Percentiles rank a stretch among this genome's conserved stretches.
Evolutionary conservation across 2,329 filamentous ascomycete genomes (phyloP).

Genomic region (Amauroascus verrucosus): DNA sequence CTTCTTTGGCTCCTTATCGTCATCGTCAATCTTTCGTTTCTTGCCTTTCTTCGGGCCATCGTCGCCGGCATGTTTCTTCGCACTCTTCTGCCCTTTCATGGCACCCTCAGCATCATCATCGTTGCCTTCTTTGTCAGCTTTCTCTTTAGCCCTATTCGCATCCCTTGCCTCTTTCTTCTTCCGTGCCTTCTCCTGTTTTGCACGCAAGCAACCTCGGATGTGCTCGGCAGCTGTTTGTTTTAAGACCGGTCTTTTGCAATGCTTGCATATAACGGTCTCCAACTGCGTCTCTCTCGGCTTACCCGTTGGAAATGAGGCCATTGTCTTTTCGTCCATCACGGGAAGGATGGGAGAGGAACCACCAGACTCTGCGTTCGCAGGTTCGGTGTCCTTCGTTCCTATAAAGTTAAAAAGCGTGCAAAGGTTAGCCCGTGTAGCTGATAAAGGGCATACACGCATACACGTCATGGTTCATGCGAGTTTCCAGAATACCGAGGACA

Average conservation of each 20-base stretch:
- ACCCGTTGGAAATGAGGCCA: constrained; percentile 70
- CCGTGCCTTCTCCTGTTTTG: constrained; percentile 73
- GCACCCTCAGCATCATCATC: constrained; percentile 37
- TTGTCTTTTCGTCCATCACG: constrained; percentile 61
- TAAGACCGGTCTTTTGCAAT: constrained; percentile 82
- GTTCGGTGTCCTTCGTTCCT: constrained; percentile 20
- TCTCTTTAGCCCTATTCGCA: constrained; percentile 50
- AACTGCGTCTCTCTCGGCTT: constrained; percentile 69
- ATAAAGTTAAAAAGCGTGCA: neutral
- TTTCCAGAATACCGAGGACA: no score
- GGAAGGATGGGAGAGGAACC: constrained; percentile 36
- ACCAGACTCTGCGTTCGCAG: constrained; percentile 25
- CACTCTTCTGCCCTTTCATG: constrained; percentile 53
- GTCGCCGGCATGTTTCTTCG: constrained; percentile 52
- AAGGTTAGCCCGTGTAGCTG: neutral
- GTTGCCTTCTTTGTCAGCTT: constrained; percentile 36
- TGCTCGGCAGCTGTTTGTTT: constrained; percentile 66
- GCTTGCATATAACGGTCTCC: constrained; percentile 78
- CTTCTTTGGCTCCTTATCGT: constrained; percentile 72
- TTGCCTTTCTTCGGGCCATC: constrained; percentile 56
- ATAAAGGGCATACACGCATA: neutral
- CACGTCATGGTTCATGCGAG: neutral
- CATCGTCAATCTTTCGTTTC: constrained; percentile 63
- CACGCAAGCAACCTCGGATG: constrained; percentile 69
- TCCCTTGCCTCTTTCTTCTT: constrained; percentile 66